A percentile compares a stretch with the other conserved stretches of the same genome.
phyloP scores from a whole-genome alignment of 345 rosid species.

The Linum lewisii region DNA sequence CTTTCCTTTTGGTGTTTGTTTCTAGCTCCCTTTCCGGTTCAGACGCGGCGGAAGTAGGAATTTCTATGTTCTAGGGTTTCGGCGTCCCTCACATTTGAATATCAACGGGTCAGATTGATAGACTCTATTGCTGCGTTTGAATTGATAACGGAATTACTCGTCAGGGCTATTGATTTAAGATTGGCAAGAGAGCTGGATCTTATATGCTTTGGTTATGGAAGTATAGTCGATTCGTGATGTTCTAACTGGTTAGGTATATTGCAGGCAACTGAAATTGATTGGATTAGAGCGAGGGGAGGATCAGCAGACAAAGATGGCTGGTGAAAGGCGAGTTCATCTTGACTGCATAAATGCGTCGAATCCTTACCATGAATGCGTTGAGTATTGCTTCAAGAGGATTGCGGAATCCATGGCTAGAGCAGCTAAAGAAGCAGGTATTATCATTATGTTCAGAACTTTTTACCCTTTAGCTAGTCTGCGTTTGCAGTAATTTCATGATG shows the following conservation, averaged over 20 bases:
- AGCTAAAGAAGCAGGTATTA: constrained; percentile 36
- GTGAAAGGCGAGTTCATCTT: background rate
- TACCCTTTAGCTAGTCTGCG: background rate
- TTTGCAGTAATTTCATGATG: background rate
- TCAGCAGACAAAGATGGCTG: background rate
- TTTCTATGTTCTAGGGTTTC: background rate
- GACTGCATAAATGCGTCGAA: constrained; percentile 46
- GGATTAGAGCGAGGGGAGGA: too few species aligned
- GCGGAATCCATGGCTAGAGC: constrained; percentile 45
- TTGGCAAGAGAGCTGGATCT: background rate
- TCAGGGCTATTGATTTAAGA: background rate
- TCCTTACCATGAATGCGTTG: constrained; percentile 71
- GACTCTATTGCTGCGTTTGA: too few species aligned
- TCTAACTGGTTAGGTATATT: background rate
- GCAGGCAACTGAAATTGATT: background rate
- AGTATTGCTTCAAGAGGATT: constrained; percentile 67
- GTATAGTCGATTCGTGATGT: background rate
- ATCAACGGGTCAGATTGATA: too few species aligned
- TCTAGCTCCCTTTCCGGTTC: background rate
- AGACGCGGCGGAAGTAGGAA: background rate
- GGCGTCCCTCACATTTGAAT: background rate
- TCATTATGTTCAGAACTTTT: too few species aligned
- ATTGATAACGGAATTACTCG: background rate
- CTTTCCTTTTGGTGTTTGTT: background rate
- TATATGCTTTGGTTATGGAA: background rate